These are phyloP conservation scores for Lachnellula subtilissima DNA, from an alignment of 2,329 filamentous ascomycete genomes.

Conservation along the genomic window DNA sequence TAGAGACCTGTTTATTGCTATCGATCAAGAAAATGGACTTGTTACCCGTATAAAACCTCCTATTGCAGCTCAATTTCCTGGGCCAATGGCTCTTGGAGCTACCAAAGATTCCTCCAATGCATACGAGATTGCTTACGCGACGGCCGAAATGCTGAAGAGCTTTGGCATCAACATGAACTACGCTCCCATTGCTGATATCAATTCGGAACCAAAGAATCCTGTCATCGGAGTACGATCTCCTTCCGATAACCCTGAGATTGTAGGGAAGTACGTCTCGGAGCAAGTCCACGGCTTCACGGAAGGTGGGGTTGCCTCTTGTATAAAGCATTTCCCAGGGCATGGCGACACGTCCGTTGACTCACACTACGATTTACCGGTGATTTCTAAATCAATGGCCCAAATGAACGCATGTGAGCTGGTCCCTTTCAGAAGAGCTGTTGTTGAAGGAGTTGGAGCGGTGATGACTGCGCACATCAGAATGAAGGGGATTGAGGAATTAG, in stretches of 20 bases:
- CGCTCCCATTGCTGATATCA: slow-evolving; percentile 40
- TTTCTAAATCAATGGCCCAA: slow-evolving; percentile 34
- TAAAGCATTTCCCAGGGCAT: slow-evolving; percentile 43
- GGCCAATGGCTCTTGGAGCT: slow-evolving; percentile 41
- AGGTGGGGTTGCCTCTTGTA: slow-evolving; percentile 37
- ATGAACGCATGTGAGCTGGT: slow-evolving; percentile 39
- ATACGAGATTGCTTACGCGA: slow-evolving; percentile 34
- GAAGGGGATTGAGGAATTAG: slow-evolving; percentile 26
- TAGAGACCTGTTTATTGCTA: slow-evolving; percentile 39
- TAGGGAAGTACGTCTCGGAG: slow-evolving; percentile 38
- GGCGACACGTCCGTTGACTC: slow-evolving; percentile 41
- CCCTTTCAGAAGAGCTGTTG: slow-evolving; percentile 39
- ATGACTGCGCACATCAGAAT: slow-evolving; percentile 43
- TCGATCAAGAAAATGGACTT: slow-evolving; percentile 42
- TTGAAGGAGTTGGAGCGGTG: slow-evolving; percentile 38
- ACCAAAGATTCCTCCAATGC: slow-evolving; percentile 32
- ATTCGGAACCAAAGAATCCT: slow-evolving; percentile 40
- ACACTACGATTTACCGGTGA: slow-evolving; percentile 38
- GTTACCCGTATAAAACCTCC: slow-evolving; percentile 39
- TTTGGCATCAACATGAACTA: slow-evolving; percentile 44
- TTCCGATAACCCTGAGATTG: slow-evolving; percentile 38
- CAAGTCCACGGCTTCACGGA: slow-evolving; percentile 35
- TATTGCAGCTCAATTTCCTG: slow-evolving; percentile 37
- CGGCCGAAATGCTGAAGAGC: slow-evolving; percentile 35
- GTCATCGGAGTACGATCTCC: slow-evolving; percentile 40